Evolutionary conservation across 2,329 filamentous ascomycete species (phyloP), one percentile per base, ranked within the genome.

Genomic region (Atkinsonella hypoxylon): DNA sequence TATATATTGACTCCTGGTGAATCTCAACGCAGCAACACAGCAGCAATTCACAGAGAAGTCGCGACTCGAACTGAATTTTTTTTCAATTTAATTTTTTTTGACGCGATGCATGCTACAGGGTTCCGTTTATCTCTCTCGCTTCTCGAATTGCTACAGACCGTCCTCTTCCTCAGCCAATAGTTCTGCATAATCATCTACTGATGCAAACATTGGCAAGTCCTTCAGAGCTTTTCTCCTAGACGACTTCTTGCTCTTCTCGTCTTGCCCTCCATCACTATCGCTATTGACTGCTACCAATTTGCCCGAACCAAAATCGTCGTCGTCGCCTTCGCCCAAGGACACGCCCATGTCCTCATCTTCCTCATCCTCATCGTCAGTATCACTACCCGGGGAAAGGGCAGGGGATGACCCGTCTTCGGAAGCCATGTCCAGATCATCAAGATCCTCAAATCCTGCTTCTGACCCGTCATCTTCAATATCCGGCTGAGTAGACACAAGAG

Each of bases 161-260:
- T 82, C 82, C 55, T 82, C 81, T 48, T 93, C 87, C 56, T 81
- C 78, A 4, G 76, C 87, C 64, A 95, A 69, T 70, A 95, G 76
- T 60, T 85, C 86, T 15, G 89, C 91, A 67, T 97, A 98, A 65
- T 97, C 93, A 50, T 97, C 93, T 32, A 78, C 85, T 32, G 88
- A 94, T 18, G 94, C 93, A 72, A 98, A 98, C 36, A 82, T 94
- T 7, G 93, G 93, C 58, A 98, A 73, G 56, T 82, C 81, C 77
- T 89, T 95, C 67, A 97, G 75, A 72, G 88, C 88, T 76, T 84
- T 89, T 71, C 79, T 83, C 71, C 86, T 87, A 64, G 80, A 70
- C 46, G 66, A 67, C 49, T 55, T 70, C 67, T 54, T 59, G 44
- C 57, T 59, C 48, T 54, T 51, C 26, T 60, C 72, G 73, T 78